A percentile compares a stretch with the other conserved stretches of the same genome.
Evolutionary conservation across 129 eudicot species (phyloP).

Genomic region (Mikania micrantha): DNA sequence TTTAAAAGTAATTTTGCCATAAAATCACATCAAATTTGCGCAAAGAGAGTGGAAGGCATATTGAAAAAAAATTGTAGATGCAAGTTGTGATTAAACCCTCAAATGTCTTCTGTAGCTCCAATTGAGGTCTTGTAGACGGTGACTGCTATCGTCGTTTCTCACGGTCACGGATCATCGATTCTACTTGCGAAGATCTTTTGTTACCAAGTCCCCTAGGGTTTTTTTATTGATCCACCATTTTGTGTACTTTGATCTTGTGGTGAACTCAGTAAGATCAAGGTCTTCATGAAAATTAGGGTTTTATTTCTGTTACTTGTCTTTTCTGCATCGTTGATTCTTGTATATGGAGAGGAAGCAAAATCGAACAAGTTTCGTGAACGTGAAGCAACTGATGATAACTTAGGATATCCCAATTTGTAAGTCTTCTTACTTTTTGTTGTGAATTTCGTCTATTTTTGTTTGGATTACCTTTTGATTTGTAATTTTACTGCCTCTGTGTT

Average conservation of each 20-base stretch:
- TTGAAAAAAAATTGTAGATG: background rate
- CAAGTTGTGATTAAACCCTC: background rate
- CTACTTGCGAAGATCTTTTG: slow-evolving; percentile 11
- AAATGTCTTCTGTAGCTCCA: slow-evolving; percentile 27
- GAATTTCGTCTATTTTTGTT: background rate
- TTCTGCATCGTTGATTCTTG: slow-evolving; percentile 23
- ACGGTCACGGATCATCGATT: slow-evolving; percentile 14
- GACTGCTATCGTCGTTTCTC: slow-evolving; percentile 14
- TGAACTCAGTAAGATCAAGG: slow-evolving; percentile 21
- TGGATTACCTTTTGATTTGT: background rate
- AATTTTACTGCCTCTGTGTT: background rate
- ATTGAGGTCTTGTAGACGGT: slow-evolving; percentile 15
- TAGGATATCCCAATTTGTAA: slow-evolving; percentile 83
- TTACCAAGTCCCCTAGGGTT: slow-evolving; percentile 11
- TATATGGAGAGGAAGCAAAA: slow-evolving; percentile 36
- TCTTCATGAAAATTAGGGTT: slow-evolving; percentile 47
- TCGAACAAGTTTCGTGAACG: slow-evolving; percentile 86
- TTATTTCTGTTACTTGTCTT: slow-evolving; percentile 30
- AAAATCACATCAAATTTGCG: background rate
- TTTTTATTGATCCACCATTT: slow-evolving; percentile 18
- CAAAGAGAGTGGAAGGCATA: background rate
- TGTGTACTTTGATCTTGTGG: slow-evolving; percentile 8
- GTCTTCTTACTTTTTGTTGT: slow-evolving; percentile 1
- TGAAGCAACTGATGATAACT: slow-evolving; percentile 82
- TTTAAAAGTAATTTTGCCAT: too few species aligned